Base-by-base conservation (phyloP, 2,329 filamentous ascomycete species). In the Paecilomyces niveus region DNA sequence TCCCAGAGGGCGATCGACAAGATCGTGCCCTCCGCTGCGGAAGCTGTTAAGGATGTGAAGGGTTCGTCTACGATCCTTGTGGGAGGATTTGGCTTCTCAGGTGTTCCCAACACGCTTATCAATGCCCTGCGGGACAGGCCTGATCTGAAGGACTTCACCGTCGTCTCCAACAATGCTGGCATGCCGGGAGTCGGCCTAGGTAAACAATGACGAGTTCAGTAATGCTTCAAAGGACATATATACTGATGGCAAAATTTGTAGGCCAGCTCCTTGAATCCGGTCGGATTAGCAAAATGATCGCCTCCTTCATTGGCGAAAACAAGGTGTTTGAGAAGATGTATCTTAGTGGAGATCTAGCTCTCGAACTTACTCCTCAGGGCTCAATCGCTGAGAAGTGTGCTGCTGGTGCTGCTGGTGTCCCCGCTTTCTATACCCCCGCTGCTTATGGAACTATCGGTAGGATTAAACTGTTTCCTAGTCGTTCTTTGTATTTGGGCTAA, bases 311-410 rank as follows among this genome's bases (percentile, higher is more conserved):
- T 32, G 89, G 89, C 45, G 85, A 87, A 67, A 93, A 93, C 75
- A 92, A 94, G 79, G 88, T 88, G 9, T 90, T 96, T 62, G 92
- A 96, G 79, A 82, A 83, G 70, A 92, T 92, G 86, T 96, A 96
- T 74, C 81, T 96, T 56, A 88, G 82, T 6, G 92, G 92, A 61
- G 82, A 94, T 71, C 84, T 96, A 58, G 88, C 92, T 72, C 84
- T 96, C 56, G 92, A 96, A 78, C 84, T 96, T 63, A 93, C 89
- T 24, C 92, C 92, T 1, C 92, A 96, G 75, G 92, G 92, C 62
- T 95, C 90, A 18, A 83, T 96, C 55, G 92, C 91, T 39, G 92
- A 96, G 78, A 85, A 92, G 65, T 92, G 91, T 75, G 84, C 90
- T 57, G 87, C 90, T 50, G 91, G 90, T 64, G 92, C 91, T 58